Evolutionary conservation across 805 yeast species (phyloP), one percentile per base, ranked within the genome.

Genomic region (Saturnispora mendoncae): DNA sequence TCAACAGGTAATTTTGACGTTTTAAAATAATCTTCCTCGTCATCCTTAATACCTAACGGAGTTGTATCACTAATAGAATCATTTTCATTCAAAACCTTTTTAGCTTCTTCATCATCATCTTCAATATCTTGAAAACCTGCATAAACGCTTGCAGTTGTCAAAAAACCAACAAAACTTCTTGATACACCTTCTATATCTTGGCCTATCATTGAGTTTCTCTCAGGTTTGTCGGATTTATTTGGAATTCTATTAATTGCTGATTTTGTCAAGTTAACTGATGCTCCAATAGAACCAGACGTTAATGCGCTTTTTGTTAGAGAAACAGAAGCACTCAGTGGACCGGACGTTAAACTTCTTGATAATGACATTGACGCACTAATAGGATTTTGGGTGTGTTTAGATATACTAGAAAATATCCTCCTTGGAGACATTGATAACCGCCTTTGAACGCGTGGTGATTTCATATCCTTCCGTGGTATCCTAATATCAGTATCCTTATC

Each of bases 91-190:
- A 27, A 14, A 10, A n/a, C 42, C n/a, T 39, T 28, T 13, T 33
- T 28, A 14, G 14, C n/a, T 19, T 56, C 57, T 9, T 43, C 52
- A 12, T 58, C 64, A 24, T 61, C 61, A 23, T 53, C 65, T 35
- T 54, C 61, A 23, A 56, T 46, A 33, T 58, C 60, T 38, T 57
- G 57, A 44, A 60, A 57, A 12, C 66, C 68, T 6, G 74, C 68
- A 51, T 69, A 72, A 44, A 73, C 67, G 46, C 77, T 71, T 0
- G 81, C 78, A 0, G 80, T 69, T 0, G 82, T 74, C 42, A 77
- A 60, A 39, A 74, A 52, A 0, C 75, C 71, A 3, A 73, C 77
- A 48, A 77, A 67, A 33, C 77, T 71, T 49, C 66, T 67, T 14
- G 76, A 71, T 57, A 71, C 68, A 33, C 65, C 68, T 12, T 65